These are phyloP conservation scores for Periconia sp. DNA, from an alignment of 2,329 filamentous ascomycete genomes.

Conservation along the genomic window DNA sequence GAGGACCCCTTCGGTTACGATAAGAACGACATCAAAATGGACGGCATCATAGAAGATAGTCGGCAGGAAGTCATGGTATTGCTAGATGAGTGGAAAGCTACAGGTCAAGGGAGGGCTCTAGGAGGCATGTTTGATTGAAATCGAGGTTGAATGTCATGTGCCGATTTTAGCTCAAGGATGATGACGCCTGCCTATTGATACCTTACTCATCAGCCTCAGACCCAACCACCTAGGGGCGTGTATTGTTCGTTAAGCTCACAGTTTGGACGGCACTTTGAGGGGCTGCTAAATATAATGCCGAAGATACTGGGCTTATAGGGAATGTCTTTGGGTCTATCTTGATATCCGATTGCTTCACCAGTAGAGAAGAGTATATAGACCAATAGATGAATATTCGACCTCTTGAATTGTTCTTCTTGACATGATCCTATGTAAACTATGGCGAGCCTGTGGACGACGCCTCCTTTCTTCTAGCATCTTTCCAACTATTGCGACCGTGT, in stretches of 20 bases:
- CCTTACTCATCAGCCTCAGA: too few species aligned
- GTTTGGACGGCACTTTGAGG: too few species aligned
- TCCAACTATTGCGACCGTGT: not conserved
- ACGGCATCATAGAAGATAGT: constrained; percentile 67
- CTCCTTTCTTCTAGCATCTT: not conserved
- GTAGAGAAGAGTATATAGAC: too few species aligned
- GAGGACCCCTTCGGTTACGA: constrained; percentile 72
- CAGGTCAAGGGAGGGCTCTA: constrained; percentile 33
- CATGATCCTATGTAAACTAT: too few species aligned
- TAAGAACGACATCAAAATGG: constrained; percentile 71
- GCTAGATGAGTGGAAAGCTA: constrained; percentile 62
- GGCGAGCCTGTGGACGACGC: too few species aligned
- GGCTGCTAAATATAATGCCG: not conserved
- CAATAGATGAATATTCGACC: too few species aligned
- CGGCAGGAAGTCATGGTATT: constrained; percentile 64
- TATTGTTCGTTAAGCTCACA: too few species aligned
- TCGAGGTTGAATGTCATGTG: not conserved
- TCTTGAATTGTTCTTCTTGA: too few species aligned
- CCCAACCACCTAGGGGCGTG: too few species aligned
- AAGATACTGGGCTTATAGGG: too few species aligned
- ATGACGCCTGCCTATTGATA: not conserved
- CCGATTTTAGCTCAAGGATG: not conserved
- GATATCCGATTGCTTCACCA: too few species aligned
- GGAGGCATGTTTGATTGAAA: constrained; percentile 42
- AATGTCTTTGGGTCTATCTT: too few species aligned